A percentile compares a stretch with the other conserved stretches of the same genome.
phyloP scores from a whole-genome alignment of 306 rosid genomes.

The Hippophae tibetana region DNA sequence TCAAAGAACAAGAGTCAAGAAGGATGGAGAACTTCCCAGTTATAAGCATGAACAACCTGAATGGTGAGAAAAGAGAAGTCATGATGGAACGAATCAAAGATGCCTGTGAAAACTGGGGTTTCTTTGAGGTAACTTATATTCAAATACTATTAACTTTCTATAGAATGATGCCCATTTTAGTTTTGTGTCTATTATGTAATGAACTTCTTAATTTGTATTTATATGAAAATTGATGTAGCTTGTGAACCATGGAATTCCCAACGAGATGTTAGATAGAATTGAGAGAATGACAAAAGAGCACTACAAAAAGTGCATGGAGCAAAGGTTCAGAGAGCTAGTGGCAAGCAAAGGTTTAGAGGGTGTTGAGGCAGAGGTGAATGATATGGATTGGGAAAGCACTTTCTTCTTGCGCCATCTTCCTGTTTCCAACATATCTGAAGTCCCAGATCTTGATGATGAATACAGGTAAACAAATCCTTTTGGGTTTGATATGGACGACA shows the following conservation, averaged over 20 bases:
- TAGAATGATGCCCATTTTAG: background rate
- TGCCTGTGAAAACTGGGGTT: constrained; percentile 96
- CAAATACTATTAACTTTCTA: background rate
- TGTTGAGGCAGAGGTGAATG: constrained; percentile 54
- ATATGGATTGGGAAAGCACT: constrained; percentile 87
- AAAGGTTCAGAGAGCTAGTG: background rate
- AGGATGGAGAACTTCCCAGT: constrained; percentile 66
- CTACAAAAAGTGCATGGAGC: background rate
- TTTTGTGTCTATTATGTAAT: too few species aligned
- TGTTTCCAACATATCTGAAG: constrained; percentile 46
- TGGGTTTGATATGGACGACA: too few species aligned
- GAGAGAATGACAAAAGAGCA: constrained; percentile 33
- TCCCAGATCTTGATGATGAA: constrained; percentile 62
- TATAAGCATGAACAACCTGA: constrained; percentile 55
- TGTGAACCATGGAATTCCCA: constrained; percentile 55
- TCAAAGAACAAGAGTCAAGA: background rate
- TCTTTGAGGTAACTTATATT: constrained; percentile 60
- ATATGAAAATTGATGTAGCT: constrained; percentile 29
- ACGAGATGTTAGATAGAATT: constrained; percentile 57
- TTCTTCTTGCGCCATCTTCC: constrained; percentile 71
- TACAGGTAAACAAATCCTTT: constrained; percentile 37
- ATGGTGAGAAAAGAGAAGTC: constrained; percentile 48
- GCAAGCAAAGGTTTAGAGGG: constrained; percentile 3
- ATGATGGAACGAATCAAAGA: constrained; percentile 65
- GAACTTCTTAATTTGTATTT: too few species aligned